Conservation (phyloP, 2,329 filamentous ascomycete species). For the Neodidymelliopsis sp. region DNA sequence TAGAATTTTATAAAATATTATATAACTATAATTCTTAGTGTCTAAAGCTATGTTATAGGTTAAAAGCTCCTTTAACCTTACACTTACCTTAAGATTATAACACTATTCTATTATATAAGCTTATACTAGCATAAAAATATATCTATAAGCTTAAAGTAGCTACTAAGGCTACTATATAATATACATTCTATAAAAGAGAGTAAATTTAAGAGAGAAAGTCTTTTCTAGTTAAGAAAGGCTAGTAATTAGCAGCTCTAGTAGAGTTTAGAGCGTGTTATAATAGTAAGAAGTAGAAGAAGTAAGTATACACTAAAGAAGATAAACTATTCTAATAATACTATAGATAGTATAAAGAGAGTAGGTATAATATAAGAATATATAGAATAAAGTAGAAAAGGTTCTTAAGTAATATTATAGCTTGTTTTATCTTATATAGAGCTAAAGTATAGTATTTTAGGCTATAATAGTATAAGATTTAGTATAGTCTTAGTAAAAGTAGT, state of each 20-base stretch:
- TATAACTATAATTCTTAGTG: too few relatives aligned
- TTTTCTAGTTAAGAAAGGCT: constrained; percentile 7
- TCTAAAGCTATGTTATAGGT: too few relatives aligned
- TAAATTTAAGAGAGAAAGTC: constrained; percentile 8
- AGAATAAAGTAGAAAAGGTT: background rate
- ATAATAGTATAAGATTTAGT: background rate
- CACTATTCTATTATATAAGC: too few relatives aligned
- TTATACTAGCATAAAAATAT: too few relatives aligned
- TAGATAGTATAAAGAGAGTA: background rate
- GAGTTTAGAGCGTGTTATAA: constrained; percentile 16
- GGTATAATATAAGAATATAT: background rate
- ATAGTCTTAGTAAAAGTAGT: background rate
- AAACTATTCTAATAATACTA: background rate
- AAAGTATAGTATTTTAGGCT: background rate
- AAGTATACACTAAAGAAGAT: background rate
- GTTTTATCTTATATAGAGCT: background rate
- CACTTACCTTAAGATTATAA: too few relatives aligned
- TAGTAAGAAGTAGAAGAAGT: constrained; percentile 21
- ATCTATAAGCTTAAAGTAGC: too few relatives aligned
- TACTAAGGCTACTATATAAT: too few relatives aligned
- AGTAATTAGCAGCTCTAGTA: constrained; percentile 12
- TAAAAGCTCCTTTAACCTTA: too few relatives aligned
- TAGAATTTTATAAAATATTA: too few relatives aligned
- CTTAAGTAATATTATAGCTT: background rate
- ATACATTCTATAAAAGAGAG: too few relatives aligned